Evolutionary conservation across 345 rosid species (phyloP).

Genomic region (Geranium brycei): DNA sequence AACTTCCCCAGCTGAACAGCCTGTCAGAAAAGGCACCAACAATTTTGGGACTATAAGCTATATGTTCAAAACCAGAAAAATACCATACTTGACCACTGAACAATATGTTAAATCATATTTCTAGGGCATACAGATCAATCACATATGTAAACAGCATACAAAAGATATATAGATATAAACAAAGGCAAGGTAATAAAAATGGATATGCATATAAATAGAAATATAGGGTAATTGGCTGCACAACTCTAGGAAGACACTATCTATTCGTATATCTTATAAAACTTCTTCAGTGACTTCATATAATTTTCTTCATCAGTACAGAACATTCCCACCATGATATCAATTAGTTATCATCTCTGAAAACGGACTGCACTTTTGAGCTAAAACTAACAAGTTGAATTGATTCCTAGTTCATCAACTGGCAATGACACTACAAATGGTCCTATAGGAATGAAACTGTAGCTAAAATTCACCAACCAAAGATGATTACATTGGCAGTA

Average conservation of each 20-base stretch:
- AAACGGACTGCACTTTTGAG: too few relatives aligned
- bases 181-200: too few relatives aligned
- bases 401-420: too few relatives aligned
- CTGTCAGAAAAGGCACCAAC: conserved; percentile 20
- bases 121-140: neutral
- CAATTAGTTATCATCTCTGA: neutral
- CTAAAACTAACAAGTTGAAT: neutral
- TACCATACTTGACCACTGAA: neutral
- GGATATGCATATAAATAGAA: too few relatives aligned
- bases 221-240: neutral
- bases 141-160: neutral
- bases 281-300: neutral
- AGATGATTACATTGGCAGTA: too few relatives aligned
- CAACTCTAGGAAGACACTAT: too few relatives aligned
- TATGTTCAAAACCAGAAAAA: neutral
- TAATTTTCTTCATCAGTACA: neutral
- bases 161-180: too few relatives aligned
- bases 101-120: neutral
- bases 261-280: neutral
- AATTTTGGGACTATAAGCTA: neutral
- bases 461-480: too few relatives aligned
- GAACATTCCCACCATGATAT: neutral
- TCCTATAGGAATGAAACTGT: too few relatives aligned
- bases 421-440: too few relatives aligned
- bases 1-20: conserved; percentile 79